phyloP scores from a whole-genome alignment of 2,329 filamentous ascomycete species.

The Pseudogymnoascus sp. region DNA sequence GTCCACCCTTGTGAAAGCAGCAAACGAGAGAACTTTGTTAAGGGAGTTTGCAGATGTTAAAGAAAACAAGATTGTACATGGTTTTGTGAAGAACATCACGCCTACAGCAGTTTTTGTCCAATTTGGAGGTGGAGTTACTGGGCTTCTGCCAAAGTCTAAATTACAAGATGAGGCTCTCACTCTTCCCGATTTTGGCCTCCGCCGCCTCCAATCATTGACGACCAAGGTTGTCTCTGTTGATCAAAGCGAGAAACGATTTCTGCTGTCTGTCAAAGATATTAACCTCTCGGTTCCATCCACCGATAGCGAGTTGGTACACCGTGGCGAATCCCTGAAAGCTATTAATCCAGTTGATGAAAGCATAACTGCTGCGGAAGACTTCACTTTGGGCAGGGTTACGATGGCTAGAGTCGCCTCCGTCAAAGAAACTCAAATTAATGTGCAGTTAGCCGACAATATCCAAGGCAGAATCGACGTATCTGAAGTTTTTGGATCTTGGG shows the following conservation, averaged over 20 bases:
- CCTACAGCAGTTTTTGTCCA: constrained; percentile 79
- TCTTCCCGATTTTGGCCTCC: constrained; percentile 69
- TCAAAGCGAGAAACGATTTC: constrained; percentile 60
- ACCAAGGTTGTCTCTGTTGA: constrained; percentile 69
- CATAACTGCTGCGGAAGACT: constrained; percentile 60
- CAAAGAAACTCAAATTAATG: constrained; percentile 88
- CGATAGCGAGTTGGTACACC: constrained; percentile 24
- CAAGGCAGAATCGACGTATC: constrained; percentile 92
- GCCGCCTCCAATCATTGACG: constrained; percentile 66
- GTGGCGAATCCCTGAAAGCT: constrained; percentile 34
- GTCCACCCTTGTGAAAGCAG: constrained; percentile 69
- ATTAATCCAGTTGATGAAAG: constrained; percentile 58
- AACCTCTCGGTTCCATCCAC: constrained; percentile 24
- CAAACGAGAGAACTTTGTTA: constrained; percentile 65
- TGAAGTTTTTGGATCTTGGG: constrained; percentile 81
- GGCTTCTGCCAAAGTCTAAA: constrained; percentile 71
- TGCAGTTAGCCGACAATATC: constrained; percentile 76
- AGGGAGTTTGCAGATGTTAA: constrained; percentile 63
- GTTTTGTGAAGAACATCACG: constrained; percentile 81
- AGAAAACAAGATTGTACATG: constrained; percentile 60
- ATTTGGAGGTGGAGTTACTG: constrained; percentile 70
- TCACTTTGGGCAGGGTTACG: constrained; percentile 63
- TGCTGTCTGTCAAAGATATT: constrained; percentile 49
- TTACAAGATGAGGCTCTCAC: constrained; percentile 62
- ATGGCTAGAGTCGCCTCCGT: constrained; percentile 76